Percentiles rank a stretch among this genome's conserved stretches.
Evolutionary conservation across 1,139 yeast species (phyloP).

Genomic region (Hansenula anomala): DNA sequence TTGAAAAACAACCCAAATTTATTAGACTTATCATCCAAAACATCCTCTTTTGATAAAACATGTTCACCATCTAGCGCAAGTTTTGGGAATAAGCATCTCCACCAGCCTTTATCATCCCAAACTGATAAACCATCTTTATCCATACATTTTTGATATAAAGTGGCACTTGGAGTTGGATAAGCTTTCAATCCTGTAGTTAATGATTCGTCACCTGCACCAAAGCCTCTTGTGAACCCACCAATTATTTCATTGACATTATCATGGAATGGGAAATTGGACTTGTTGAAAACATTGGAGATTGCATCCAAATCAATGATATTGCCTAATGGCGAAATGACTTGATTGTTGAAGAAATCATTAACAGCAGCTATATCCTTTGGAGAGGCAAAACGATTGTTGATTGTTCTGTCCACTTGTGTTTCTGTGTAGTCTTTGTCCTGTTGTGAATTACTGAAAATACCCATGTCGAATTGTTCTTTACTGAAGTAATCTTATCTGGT

Average conservation of each 20-base stretch:
- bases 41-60: conserved; percentile 49
- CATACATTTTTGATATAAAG: conserved; percentile 58
- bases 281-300: background rate
- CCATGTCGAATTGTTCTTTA: conserved; percentile 2
- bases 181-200: conserved; percentile 43
- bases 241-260: background rate
- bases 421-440: conserved; percentile 8
- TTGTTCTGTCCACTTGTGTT: conserved; percentile 1
- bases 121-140: conserved; percentile 61
- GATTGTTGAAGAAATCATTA: conserved; percentile 4
- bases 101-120: conserved; percentile 78
- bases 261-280: conserved; percentile 1
- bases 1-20: conserved; percentile 47
- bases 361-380: conserved; percentile 3
- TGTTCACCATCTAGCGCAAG: conserved; percentile 21
- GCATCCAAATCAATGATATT: background rate
- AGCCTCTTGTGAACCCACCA: conserved; percentile 11
- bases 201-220: conserved; percentile 9
- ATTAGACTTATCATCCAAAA: conserved; percentile 32
- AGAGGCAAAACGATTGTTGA: conserved; percentile 2
- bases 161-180: conserved; percentile 56
- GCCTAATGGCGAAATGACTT: background rate
- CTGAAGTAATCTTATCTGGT: too few species aligned
- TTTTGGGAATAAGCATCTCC: conserved; percentile 84
- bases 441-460: conserved; percentile 5